phyloP scores from a whole-genome alignment of 805 yeast genomes.

The Suhomyces sp. region DNA sequence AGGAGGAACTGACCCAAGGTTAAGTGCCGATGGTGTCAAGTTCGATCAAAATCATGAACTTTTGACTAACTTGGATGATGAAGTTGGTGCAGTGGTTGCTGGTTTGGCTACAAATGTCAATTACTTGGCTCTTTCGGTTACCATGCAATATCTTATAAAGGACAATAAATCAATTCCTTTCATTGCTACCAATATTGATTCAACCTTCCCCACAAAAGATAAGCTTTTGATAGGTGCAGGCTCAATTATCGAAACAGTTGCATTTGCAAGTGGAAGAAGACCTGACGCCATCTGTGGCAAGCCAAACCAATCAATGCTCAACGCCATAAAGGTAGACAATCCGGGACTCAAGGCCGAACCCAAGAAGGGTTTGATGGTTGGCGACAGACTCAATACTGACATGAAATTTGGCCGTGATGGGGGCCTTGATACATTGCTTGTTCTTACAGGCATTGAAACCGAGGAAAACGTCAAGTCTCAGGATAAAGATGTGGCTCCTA shows the following conservation, averaged over 20 bases:
- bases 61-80: conserved; percentile 58
- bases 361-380: conserved; percentile 79
- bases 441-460: conserved; percentile 87
- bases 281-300: conserved; percentile 89
- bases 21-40: conserved; percentile 42
- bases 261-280: conserved; percentile 70
- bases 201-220: conserved; percentile 90
- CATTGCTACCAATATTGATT: conserved; percentile 91
- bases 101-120: conserved; percentile 78
- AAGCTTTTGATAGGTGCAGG: conserved; percentile 93
- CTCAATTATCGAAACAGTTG: conserved; percentile 74
- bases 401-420: conserved; percentile 89
- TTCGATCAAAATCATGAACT: conserved; percentile 58
- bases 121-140: conserved; percentile 76
- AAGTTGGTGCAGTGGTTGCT: conserved; percentile 84
- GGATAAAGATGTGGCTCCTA: conserved; percentile 50
- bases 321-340: conserved; percentile 71
- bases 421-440: conserved; percentile 82
- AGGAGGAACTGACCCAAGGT: conserved; percentile 78
- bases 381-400: conserved; percentile 93
- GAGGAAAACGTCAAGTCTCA: conserved; percentile 54
- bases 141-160: conserved; percentile 74
- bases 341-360: conserved; percentile 47
- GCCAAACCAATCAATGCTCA: conserved; percentile 87
- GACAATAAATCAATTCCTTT: conserved; percentile 58